Evolutionary conservation across 2,329 filamentous ascomycete species (phyloP).

Genomic region (Elsinoe australis): DNA sequence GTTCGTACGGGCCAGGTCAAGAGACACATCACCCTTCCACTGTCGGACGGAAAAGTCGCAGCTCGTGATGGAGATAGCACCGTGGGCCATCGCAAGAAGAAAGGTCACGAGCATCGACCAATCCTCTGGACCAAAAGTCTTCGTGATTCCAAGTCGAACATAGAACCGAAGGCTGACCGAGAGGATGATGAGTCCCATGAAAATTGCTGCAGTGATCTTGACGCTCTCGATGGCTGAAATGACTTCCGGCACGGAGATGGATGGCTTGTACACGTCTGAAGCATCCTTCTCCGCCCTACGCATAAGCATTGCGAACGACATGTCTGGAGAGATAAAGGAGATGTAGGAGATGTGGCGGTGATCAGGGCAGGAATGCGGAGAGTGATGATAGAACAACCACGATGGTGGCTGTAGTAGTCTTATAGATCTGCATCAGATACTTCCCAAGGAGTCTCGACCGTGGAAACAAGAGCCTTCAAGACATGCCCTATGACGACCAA

Average conservation of each 20-base stretch:
- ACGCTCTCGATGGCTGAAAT: slow-evolving; percentile 1
- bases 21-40: slow-evolving; percentile 1
- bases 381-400: neutral
- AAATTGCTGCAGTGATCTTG: neutral
- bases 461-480: slow-evolving; percentile 1
- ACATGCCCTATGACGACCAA: slow-evolving; percentile 4
- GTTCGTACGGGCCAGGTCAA: neutral
- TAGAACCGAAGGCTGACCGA: slow-evolving; percentile 8
- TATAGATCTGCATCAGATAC: neutral
- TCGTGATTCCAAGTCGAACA: slow-evolving; percentile 12
- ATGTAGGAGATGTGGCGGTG: too few species aligned
- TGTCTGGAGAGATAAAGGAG: too few species aligned
- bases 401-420: neutral
- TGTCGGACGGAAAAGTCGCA: neutral
- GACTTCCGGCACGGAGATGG: neutral
- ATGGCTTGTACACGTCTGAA: slow-evolving; percentile 1
- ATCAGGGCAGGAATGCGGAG: neutral
- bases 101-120: slow-evolving; percentile 15
- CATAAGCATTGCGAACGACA: slow-evolving; percentile 8
- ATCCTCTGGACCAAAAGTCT: slow-evolving; percentile 9
- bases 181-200: slow-evolving; percentile 8
- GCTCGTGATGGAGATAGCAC: slow-evolving; percentile 1
- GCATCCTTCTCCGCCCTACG: neutral
- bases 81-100: neutral
- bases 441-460: slow-evolving; percentile 4